phyloP scores from a whole-genome alignment of 331 rosid species.

The Pyracantha coccinea region DNA sequence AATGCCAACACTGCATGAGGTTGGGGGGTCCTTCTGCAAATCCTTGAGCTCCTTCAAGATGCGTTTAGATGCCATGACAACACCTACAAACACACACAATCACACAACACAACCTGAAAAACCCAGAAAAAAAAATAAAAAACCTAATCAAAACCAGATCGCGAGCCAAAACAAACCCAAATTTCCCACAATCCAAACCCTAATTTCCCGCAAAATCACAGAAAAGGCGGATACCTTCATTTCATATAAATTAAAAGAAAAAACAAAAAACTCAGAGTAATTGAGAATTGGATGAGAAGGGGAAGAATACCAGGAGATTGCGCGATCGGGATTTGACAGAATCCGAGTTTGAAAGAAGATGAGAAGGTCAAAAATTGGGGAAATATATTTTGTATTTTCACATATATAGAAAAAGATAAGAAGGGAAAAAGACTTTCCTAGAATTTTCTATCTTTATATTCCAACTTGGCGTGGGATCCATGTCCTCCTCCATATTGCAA shows the following conservation, averaged over 20 bases:
- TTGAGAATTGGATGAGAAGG: neutral
- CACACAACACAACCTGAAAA: neutral
- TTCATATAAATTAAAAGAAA: neutral
- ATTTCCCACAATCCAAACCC: neutral
- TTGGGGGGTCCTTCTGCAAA: slow-evolving; percentile 80
- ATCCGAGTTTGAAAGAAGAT: neutral
- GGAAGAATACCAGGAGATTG: neutral
- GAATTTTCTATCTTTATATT: slow-evolving; percentile 31
- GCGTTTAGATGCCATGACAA: slow-evolving; percentile 63
- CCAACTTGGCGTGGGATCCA: slow-evolving; percentile 43
- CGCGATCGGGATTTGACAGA: neutral
- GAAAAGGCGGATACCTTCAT: neutral
- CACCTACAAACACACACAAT: neutral
- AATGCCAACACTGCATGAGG: slow-evolving; percentile 69
- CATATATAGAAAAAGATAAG: neutral
- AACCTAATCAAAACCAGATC: slow-evolving; percentile 23
- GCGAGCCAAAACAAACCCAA: neutral
- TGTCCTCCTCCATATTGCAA: slow-evolving; percentile 8
- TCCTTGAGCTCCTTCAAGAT: slow-evolving; percentile 77
- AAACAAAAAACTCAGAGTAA: neutral
- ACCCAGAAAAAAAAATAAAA: neutral
- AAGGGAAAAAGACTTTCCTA: slow-evolving; percentile 25
- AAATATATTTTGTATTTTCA: neutral
- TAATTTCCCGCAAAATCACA: neutral
- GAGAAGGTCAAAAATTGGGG: neutral